phyloP scores from a whole-genome alignment of 2,329 filamentous ascomycete species.

The Ceratocystis smalleyi region DNA sequence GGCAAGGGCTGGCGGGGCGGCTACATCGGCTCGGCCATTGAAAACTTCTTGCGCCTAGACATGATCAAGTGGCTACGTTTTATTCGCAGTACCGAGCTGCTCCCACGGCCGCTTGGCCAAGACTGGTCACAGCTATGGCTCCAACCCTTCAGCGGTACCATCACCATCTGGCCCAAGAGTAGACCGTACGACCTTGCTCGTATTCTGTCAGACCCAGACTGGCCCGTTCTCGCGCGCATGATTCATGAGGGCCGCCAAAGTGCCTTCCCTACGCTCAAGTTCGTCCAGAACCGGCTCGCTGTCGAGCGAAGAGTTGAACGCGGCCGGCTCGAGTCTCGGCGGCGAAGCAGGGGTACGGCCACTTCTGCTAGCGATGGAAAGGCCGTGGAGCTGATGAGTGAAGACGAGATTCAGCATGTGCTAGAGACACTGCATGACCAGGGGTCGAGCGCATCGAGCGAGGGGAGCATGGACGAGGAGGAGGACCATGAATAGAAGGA shows the following conservation, averaged over 20 bases:
- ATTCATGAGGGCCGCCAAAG: slow-evolving; percentile 79
- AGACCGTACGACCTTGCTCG: slow-evolving; percentile 64
- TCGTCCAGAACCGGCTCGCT: slow-evolving; percentile 73
- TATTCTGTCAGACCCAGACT: slow-evolving; percentile 71
- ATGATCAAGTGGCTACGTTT: slow-evolving; percentile 97
- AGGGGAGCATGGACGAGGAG: slow-evolving; percentile 11
- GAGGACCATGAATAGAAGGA: slow-evolving; percentile 1
- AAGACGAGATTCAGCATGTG: slow-evolving; percentile 41
- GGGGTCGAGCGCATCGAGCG: slow-evolving; percentile 14
- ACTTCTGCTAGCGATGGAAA: slow-evolving; percentile 20
- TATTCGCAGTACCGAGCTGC: slow-evolving; percentile 74
- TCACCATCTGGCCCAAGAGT: slow-evolving; percentile 90
- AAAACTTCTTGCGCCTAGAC: slow-evolving; percentile 93
- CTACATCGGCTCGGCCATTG: slow-evolving; percentile 78
- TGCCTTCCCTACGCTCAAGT: slow-evolving; percentile 81
- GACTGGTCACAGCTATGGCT: slow-evolving; percentile 97
- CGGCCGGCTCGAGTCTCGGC: slow-evolving; percentile 39
- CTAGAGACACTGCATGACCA: slow-evolving; percentile 23
- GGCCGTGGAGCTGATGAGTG: slow-evolving; percentile 45
- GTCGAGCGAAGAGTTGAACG: slow-evolving; percentile 56
- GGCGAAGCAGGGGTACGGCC: not conserved
- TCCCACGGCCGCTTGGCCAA: slow-evolving; percentile 79
- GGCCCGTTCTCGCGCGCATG: slow-evolving; percentile 66
- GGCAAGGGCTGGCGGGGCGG: slow-evolving; percentile 93
- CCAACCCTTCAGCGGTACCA: slow-evolving; percentile 83